Percentiles rank a stretch among this genome's conserved stretches.
Conservation (phyloP, 2,329 filamentous ascomycete species). For the Apiospora pterosperma region DNA sequence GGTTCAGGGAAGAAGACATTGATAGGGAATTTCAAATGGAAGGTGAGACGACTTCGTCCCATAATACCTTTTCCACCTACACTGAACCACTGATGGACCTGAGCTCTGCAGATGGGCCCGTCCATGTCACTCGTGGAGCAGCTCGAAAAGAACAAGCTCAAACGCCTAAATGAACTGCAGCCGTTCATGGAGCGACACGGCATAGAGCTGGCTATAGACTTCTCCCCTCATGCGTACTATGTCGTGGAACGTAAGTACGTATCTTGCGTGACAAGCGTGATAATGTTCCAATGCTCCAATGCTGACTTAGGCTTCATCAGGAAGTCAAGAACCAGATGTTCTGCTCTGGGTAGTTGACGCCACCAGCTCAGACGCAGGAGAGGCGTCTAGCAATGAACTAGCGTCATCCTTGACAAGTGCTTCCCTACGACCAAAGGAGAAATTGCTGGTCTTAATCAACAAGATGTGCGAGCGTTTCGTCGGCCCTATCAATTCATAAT, state of each 20-base stretch:
- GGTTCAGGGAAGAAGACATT: background rate
- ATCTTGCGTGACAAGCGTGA: background rate
- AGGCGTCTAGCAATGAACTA: slow-evolving; percentile 3
- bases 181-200: background rate
- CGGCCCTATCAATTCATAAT: background rate
- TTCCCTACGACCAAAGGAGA: background rate
- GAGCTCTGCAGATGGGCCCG: background rate
- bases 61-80: background rate
- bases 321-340: background rate
- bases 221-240: background rate
- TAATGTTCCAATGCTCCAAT: background rate
- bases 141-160: background rate
- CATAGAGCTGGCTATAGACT: background rate
- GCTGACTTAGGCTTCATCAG: background rate
- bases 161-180: background rate
- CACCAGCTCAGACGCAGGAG: background rate
- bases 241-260: background rate
- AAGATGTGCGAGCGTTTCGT: background rate
- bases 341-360: slow-evolving; percentile 7
- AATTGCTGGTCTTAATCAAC: background rate
- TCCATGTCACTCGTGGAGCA: background rate
- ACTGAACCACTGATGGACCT: background rate
- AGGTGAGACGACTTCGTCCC: background rate
- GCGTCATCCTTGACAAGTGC: background rate
- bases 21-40: background rate